A percentile compares a stretch with the other conserved stretches of the same genome.
phyloP scores from a whole-genome alignment of 1,139 yeast species.

The Candida sanyaensis region DNA sequence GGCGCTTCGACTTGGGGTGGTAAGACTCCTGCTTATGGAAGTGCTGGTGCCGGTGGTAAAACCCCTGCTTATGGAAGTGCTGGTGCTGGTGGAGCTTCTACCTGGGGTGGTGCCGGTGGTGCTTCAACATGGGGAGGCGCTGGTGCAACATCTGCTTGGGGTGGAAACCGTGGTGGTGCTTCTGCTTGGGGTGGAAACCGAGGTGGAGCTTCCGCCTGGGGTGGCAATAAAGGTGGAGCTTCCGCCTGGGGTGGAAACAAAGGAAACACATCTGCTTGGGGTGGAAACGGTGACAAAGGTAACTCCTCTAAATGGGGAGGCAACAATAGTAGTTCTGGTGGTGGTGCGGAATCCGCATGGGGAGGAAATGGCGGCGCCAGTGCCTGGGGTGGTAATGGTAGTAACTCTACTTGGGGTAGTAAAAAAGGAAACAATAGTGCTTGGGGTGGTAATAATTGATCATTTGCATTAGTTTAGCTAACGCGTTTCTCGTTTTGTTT shows the following conservation, averaged over 20 bases:
- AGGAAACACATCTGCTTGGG: constrained; percentile 38
- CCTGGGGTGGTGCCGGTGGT: constrained; percentile 22
- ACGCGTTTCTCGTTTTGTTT: not conserved
- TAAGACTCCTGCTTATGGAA: constrained; percentile 15
- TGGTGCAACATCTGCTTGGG: no score
- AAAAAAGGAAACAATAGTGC: constrained; percentile 17
- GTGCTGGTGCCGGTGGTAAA: constrained; percentile 16
- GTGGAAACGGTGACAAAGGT: constrained; percentile 21
- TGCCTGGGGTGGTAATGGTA: constrained; percentile 38
- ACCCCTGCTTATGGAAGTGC: constrained; percentile 21
- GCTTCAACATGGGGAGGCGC: constrained; percentile 35
- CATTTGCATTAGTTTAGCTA: no score
- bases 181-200: constrained; percentile 39
- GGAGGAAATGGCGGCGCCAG: constrained; percentile 38
- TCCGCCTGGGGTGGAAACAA: constrained; percentile 36
- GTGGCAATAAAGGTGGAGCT: constrained; percentile 21
- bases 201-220: constrained; percentile 40
- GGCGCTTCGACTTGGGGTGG: constrained; percentile 20
- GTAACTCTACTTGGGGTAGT: constrained; percentile 37
- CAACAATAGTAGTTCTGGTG: constrained; percentile 16
- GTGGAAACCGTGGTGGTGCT: constrained; percentile 25
- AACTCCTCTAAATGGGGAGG: constrained; percentile 31
- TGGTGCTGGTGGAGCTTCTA: constrained; percentile 26
- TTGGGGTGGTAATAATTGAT: constrained; percentile 16
- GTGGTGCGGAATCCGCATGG: constrained; percentile 28